A percentile compares a stretch with the other conserved stretches of the same genome.
phyloP scores from a whole-genome alignment of 1,139 yeast genomes.

The Spencermartinsiella ligniputridi region DNA sequence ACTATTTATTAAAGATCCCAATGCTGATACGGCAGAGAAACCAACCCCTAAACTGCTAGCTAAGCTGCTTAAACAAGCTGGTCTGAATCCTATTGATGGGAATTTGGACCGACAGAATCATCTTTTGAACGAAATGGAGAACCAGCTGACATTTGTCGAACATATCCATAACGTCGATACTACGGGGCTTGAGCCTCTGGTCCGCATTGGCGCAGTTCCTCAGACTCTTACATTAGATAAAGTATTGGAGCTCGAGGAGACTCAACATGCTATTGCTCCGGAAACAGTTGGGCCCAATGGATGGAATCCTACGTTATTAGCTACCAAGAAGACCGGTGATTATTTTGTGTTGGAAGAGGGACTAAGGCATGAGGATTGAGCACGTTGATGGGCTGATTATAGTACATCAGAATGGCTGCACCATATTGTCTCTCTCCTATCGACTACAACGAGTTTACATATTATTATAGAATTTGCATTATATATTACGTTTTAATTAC shows the following conservation, averaged over 20 bases:
- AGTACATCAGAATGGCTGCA: too few relatives aligned
- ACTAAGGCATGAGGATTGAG: conserved; percentile 24
- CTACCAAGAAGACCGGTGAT: conserved; percentile 25
- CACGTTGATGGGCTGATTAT: too few relatives aligned
- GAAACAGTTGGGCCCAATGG: conserved; percentile 14
- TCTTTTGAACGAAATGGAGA: conserved; percentile 28
- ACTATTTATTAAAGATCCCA: conserved; percentile 18
- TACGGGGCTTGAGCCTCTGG: conserved; percentile 30
- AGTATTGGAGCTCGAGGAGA: neutral
- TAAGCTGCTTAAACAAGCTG: conserved; percentile 28
- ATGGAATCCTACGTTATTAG: conserved; percentile 31
- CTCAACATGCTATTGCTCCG: conserved; percentile 10
- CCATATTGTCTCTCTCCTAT: too few relatives aligned
- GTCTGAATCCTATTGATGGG: conserved; percentile 21
- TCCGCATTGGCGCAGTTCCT: conserved; percentile 28
- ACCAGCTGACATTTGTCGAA: conserved; percentile 36
- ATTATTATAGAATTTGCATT: too few relatives aligned
- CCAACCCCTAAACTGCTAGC: conserved; percentile 23
- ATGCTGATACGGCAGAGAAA: conserved; percentile 12
- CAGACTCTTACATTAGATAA: conserved; percentile 9
- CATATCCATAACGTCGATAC: conserved; percentile 34
- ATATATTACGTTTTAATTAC: too few relatives aligned
- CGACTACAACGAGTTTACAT: too few relatives aligned
- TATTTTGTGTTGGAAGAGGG: conserved; percentile 31
- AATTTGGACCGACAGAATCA: conserved; percentile 18